Evolutionary conservation across 495 filamentous ascomycete species (phyloP), one percentile per base, ranked within the genome.

Genomic region (Talaromyces wortmannii): DNA sequence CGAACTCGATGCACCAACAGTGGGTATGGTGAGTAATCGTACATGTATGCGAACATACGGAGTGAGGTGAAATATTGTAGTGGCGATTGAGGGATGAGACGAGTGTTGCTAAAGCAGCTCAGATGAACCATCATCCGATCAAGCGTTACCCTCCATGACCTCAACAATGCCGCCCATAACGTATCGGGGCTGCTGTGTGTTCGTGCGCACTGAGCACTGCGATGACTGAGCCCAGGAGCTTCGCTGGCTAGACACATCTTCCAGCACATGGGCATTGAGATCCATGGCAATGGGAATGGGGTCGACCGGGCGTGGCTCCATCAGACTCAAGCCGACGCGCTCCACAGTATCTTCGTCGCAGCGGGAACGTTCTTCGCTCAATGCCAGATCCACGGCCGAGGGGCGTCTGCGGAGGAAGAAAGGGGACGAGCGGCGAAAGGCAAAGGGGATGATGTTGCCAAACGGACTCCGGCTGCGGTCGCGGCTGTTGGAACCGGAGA

Each of bases 161-260:
- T 77, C 74, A 55, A 75, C 71, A 30, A 77, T 77, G 8, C 74
- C 74, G 15, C 71, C 71, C 70, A 77, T 75, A 6, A 77, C 74
- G 55, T 70, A 72, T 7, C 66, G 57, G 12, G 69, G 72, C 53
- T 67, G 68, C 48, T 61, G 60, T 6, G 54, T 32, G 42, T n/a
- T 15, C 5, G 29, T 40, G 6, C 50, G 52, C 15, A 53, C 40
- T 42, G 43, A 53, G 43, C 52, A 17, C 43, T 57, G 53, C 33
- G 48, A 42, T 29, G 47, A 46, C 17, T 53, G 53, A 6, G 43
- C 30, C 17, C 31, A 53, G 12, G 52, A 53, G 52, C 48, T 46
- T 43, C 46, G 48, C 15, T 42, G 48, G 31, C 48, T 48, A 12
- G 45, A 31, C 30, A 52, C 45, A 42, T 55, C 52, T n/a, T 31